phyloP scores from a whole-genome alignment of 495 filamentous ascomycete species.

The Aspergillus incahuasiensis region DNA sequence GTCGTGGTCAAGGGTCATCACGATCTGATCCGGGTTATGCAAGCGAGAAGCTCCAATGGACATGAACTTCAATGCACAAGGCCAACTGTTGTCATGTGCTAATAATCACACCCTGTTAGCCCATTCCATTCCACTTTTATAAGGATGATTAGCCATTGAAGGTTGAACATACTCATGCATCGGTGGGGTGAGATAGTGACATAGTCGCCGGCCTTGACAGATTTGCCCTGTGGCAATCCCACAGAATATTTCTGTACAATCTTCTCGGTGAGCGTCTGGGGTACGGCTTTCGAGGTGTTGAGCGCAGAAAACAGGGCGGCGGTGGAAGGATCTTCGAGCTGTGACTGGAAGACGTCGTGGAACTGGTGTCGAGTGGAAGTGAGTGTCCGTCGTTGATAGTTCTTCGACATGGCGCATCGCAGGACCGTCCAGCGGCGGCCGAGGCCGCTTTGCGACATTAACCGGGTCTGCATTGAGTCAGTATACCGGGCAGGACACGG shows the following conservation, averaged over 20 bases:
- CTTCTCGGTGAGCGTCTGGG: conserved; percentile 85
- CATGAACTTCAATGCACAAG: conserved; percentile 81
- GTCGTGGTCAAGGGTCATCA: conserved; percentile 92
- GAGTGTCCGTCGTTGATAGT: conserved; percentile 31
- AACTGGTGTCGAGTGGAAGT: conserved; percentile 35
- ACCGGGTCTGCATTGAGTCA: conserved; percentile 27
- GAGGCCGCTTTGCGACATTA: conserved; percentile 24
- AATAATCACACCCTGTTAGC: background rate
- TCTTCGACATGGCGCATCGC: conserved; percentile 23
- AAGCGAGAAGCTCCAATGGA: conserved; percentile 78
- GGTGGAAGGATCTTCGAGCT: conserved; percentile 39
- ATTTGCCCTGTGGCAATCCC: conserved; percentile 65
- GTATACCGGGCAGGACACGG: background rate
- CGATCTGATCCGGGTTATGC: conserved; percentile 67
- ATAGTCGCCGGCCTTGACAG: conserved; percentile 75
- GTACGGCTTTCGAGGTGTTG: conserved; percentile 26
- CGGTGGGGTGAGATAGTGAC: conserved; percentile 68
- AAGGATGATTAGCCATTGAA: background rate
- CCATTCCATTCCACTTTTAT: no score
- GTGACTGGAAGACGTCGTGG: conserved; percentile 50
- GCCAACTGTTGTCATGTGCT: conserved; percentile 88
- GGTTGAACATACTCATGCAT: conserved; percentile 55
- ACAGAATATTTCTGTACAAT: conserved; percentile 75
- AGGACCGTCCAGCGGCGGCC: conserved; percentile 26
- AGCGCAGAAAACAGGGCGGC: conserved; percentile 43